Base-by-base conservation (phyloP, 345 rosid species). In the Gossypium rotundifolium region DNA sequence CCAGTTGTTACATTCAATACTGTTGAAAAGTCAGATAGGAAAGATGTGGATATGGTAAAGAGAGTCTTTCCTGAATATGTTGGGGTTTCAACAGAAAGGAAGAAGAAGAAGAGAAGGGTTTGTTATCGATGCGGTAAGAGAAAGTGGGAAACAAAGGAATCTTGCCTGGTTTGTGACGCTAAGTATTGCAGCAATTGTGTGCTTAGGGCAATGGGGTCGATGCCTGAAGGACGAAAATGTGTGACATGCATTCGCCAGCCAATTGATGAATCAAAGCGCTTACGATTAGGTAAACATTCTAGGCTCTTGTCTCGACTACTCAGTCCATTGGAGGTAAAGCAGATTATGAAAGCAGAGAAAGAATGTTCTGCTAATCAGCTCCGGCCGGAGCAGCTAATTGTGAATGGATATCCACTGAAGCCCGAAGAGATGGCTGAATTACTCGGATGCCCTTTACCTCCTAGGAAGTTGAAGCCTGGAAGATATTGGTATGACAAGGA, bases 211-310 rank as follows among this genome's bases (percentile, higher is more conserved):
- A 96, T 96, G 99, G 99, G 98, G 33, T 96, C 99, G 1, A 96
- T 96, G 99, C 99, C 98, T 8, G 98, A 96, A 86, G 99, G 99
- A 48, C 91, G 99, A 10, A 96, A 96, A 67, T 96, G 99, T 65
- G 97, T 96, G 33, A 84, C 90, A 2, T 96, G 99, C 81, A 93
- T 96, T 0, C 81, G 93, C 49, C 81, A 84, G 74, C 87, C 95
- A 11, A 96, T 96, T 58, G 97, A 96, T 46, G 99, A 96, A 75
- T 93, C 95, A 4, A 93, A 87, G 76, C 81, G 99, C 71, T 75
- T 63, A 45, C 87, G 88, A 67, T 72, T 96, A 71, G 99, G 99
- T 52, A 96, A 86, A 57, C 85, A 89, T 79, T 90, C 95, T 0
- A 84, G 91, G 83, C 81, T 96, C 12, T 83, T 93, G 59, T 89